phyloP scores from a whole-genome alignment of 139 green algal species.

The Tetraselmis chui region DNA sequence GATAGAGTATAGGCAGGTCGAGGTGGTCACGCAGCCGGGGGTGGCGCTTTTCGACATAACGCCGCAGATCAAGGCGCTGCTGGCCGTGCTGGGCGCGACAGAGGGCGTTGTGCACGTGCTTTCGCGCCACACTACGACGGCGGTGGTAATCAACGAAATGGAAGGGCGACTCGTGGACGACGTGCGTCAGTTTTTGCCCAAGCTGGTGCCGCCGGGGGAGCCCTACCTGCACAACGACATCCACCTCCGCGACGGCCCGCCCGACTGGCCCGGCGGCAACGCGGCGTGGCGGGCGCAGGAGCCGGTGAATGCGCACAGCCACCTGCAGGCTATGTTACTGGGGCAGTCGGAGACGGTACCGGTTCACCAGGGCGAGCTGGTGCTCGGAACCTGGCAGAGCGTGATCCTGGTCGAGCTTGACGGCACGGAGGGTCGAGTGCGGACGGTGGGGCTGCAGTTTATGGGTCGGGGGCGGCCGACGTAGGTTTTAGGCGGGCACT shows the following conservation, averaged over 20 bases:
- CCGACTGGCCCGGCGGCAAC: slow-evolving; percentile 39
- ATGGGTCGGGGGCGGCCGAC: slow-evolving; percentile 34
- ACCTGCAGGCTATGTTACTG: slow-evolving; percentile 64
- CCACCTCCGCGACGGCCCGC: slow-evolving; percentile 56
- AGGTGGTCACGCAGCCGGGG: slow-evolving; percentile 31
- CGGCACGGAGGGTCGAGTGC: slow-evolving; percentile 35
- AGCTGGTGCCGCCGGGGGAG: slow-evolving; percentile 46
- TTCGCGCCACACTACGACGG: slow-evolving; percentile 61
- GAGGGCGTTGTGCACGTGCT: slow-evolving; percentile 61
- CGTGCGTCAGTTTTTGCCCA: slow-evolving; percentile 52
- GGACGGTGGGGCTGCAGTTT: slow-evolving; percentile 69
- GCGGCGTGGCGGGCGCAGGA: slow-evolving; percentile 55
- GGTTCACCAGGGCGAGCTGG: slow-evolving; percentile 45
- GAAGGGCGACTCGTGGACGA: slow-evolving; percentile 71
- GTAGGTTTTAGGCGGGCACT: too few species aligned
- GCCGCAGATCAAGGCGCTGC: slow-evolving; percentile 28
- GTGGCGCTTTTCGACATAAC: slow-evolving; percentile 55
- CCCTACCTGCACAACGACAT: slow-evolving; percentile 83
- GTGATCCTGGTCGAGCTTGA: slow-evolving; percentile 79
- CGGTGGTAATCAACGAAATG: slow-evolving; percentile 69
- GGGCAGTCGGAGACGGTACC: slow-evolving; percentile 54
- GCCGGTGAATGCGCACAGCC: slow-evolving; percentile 68
- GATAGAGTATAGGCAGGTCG: slow-evolving; percentile 33
- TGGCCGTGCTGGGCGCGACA: slow-evolving; percentile 31
- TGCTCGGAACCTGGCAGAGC: slow-evolving; percentile 62